Conservation (phyloP, 371 early-diverging fungal species). For the Umbelopsis sp. region DNA sequence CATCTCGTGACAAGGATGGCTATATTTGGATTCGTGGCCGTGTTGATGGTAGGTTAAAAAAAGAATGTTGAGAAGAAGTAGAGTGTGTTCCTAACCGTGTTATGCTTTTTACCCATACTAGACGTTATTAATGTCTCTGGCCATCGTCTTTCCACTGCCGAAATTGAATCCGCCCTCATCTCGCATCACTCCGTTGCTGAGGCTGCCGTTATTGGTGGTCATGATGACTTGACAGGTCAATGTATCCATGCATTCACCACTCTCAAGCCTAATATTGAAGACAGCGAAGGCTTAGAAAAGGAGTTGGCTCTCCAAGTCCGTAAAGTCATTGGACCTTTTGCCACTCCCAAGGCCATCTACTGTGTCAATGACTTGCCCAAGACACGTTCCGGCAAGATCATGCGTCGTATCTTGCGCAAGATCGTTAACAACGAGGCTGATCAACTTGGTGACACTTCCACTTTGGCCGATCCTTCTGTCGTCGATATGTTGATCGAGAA, state of each 20-base stretch:
- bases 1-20: slow-evolving; percentile 88
- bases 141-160: slow-evolving; percentile 95
- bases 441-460: slow-evolving; percentile 86
- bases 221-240: slow-evolving; percentile 95
- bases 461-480: slow-evolving; percentile 83
- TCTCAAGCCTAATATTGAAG: slow-evolving; percentile 60
- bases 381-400: slow-evolving; percentile 98
- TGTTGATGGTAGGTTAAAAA: slow-evolving; percentile 69
- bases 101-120: slow-evolving; percentile 13
- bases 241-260: slow-evolving; percentile 76
- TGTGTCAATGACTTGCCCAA: slow-evolving; percentile 93
- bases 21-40: slow-evolving; percentile 95
- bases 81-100: neutral
- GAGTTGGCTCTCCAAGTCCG: slow-evolving; percentile 82
- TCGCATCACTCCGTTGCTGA: slow-evolving; percentile 87
- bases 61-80: no score
- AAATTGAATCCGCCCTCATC: slow-evolving; percentile 92
- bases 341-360: slow-evolving; percentile 87
- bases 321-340: slow-evolving; percentile 94
- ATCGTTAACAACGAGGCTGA: slow-evolving; percentile 85
- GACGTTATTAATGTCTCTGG: slow-evolving; percentile 98
- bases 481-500: slow-evolving; percentile 29
- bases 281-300: slow-evolving; percentile 56
- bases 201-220: slow-evolving; percentile 92
- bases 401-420: slow-evolving; percentile 94